Evolutionary conservation across 2,329 filamentous ascomycete species (phyloP), one percentile per base, ranked within the genome.

Genomic region (Colletotrichum echinochloae): DNA sequence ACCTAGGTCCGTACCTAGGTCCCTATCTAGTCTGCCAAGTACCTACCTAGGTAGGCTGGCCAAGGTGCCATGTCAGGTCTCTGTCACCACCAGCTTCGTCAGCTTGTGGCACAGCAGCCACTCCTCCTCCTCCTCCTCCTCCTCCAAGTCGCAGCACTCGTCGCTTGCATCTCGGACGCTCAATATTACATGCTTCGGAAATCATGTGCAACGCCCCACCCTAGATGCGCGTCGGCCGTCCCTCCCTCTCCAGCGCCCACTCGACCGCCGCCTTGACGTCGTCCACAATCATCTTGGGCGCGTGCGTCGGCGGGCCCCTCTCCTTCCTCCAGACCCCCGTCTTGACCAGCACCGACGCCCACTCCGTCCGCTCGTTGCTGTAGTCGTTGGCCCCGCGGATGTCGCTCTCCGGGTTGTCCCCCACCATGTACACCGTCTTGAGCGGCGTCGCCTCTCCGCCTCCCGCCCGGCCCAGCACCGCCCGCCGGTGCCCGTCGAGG

Each of bases 401-500:
- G 79, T 99, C 96, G 75, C 92, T 96, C 77, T 94, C 94, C 6
- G 93, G 92, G 76, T 95, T 95, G 77, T 95, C 93, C 7, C 96
- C 96, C 51, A 98, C 89, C 95, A 98, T 98, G 81, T 97, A 98
- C 14, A 98, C 94, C 52, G 87, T 88, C 76, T 86, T 85, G 65
- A 97, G 80, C n/a, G 87, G 85, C 26, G 76, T 79, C 3, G 73
- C 75, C 46, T 65, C 48, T 5, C 60, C 20, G 74, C 62, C 46
- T 71, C 51, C 28, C 5, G n/a, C 37, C 72, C 71, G 26, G 60
- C 62, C 30, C 59, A 90, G 82, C 30, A 89, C 70, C 20, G 81
- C 77, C 28, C 84, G 80, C 26, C 92, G 85, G 78, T 93, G 90
- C 69, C 82, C 81, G 63, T 89, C 82, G 61, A 98, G 84, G 61